Evolutionary conservation across 306 rosid genomes (phyloP).

Genomic region (Notholithocarpus densiflorus): DNA sequence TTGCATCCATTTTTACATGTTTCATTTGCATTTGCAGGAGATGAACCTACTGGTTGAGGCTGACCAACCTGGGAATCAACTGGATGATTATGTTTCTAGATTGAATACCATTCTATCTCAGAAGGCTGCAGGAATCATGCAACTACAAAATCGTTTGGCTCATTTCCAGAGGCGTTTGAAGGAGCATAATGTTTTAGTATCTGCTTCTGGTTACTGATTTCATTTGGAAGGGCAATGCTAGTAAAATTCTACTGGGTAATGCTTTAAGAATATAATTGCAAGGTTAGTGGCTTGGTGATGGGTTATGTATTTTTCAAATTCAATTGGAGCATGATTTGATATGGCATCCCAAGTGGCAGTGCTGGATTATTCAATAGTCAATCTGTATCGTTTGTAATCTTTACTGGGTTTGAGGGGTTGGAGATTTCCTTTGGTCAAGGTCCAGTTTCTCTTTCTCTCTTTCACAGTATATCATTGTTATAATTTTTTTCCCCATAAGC

Average conservation of each 20-base stretch:
- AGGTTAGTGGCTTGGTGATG: neutral
- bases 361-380: slow-evolving; percentile 30
- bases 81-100: slow-evolving; percentile 73
- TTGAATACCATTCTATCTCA: slow-evolving; percentile 90
- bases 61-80: slow-evolving; percentile 94
- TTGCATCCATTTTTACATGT: slow-evolving; percentile 1
- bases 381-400: slow-evolving; percentile 23
- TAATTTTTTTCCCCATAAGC: slow-evolving; percentile 21
- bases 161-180: slow-evolving; percentile 91
- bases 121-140: slow-evolving; percentile 92
- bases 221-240: slow-evolving; percentile 18
- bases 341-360: slow-evolving; percentile 16
- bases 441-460: slow-evolving; percentile 14
- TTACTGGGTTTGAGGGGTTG: slow-evolving; percentile 13
- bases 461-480: slow-evolving; percentile 6
- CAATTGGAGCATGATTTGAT: slow-evolving; percentile 10
- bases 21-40: slow-evolving; percentile 55
- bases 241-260: slow-evolving; percentile 4
- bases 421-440: slow-evolving; percentile 31
- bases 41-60: slow-evolving; percentile 97
- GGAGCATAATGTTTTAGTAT: slow-evolving; percentile 81
- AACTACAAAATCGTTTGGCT: slow-evolving; percentile 84
- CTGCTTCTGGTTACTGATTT: slow-evolving; percentile 65
- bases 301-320: slow-evolving; percentile 5
- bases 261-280: slow-evolving; percentile 19